Evolutionary conservation across 2,329 filamentous ascomycete genomes (phyloP).

Genomic region (Canariomyces notabilis): DNA sequence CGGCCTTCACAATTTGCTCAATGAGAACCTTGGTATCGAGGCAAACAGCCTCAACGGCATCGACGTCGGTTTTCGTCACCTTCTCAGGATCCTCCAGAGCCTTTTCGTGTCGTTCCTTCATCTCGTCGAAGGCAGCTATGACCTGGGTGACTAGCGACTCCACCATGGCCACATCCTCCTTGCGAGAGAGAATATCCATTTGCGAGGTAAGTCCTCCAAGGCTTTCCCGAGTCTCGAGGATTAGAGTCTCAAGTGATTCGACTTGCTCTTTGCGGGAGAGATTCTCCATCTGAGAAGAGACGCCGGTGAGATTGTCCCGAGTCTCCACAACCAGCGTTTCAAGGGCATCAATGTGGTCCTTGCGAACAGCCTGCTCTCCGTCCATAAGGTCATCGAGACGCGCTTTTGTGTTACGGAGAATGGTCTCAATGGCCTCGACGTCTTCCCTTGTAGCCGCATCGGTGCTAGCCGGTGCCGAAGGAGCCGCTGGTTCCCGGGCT

Average conservation of each 20-base stretch:
- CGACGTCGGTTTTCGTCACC: constrained; percentile 75
- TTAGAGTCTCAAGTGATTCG: constrained; percentile 58
- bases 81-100: constrained; percentile 55
- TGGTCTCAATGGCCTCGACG: constrained; percentile 82
- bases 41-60: constrained; percentile 73
- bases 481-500: constrained; percentile 22
- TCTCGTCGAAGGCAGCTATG: constrained; percentile 69
- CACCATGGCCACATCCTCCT: constrained; percentile 71
- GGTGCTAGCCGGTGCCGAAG: constrained; percentile 23
- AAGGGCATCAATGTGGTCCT: constrained; percentile 60
- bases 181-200: constrained; percentile 65
- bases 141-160: constrained; percentile 77
- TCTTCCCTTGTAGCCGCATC: constrained; percentile 72
- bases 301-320: constrained; percentile 64
- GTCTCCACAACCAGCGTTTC: constrained; percentile 66
- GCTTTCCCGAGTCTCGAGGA: constrained; percentile 70
- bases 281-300: constrained; percentile 63
- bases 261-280: constrained; percentile 61
- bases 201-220: constrained; percentile 62
- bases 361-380: constrained; percentile 63
- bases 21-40: constrained; percentile 79
- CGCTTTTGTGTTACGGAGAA: constrained; percentile 83
- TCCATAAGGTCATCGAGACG: constrained; percentile 77
- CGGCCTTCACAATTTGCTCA: constrained; percentile 65
- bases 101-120: constrained; percentile 53